A percentile compares a stretch with the other conserved stretches of the same genome.
Evolutionary conservation across 2,329 filamentous ascomycete genomes (phyloP).

Genomic region (Diaporthe australafricana): DNA sequence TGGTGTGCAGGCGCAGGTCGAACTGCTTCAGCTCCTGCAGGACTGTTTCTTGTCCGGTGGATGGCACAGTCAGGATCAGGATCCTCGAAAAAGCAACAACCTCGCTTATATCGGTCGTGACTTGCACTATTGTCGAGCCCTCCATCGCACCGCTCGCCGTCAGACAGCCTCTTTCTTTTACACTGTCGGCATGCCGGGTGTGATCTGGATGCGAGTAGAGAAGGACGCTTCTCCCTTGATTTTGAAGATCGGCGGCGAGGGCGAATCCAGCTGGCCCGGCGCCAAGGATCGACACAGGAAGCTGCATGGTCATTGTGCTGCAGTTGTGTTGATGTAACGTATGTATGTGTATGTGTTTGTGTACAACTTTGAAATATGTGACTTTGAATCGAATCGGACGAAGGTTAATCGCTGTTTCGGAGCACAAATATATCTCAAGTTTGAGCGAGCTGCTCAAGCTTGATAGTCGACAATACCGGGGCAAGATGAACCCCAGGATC

Average conservation of each 20-base stretch:
- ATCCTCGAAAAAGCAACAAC: conserved; percentile 40
- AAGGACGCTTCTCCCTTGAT: conserved; percentile 37
- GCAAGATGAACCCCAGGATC: conserved; percentile 16
- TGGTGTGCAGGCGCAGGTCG: conserved; percentile 37
- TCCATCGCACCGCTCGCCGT: conserved; percentile 35
- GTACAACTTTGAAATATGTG: not conserved
- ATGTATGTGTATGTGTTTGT: not conserved
- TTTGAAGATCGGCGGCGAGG: conserved; percentile 39
- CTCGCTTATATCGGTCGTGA: conserved; percentile 40
- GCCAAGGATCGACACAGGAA: conserved; percentile 38
- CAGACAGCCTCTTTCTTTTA: conserved; percentile 36
- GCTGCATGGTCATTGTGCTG: conserved; percentile 21
- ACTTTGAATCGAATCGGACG: not conserved
- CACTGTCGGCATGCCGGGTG: conserved; percentile 28
- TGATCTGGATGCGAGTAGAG: conserved; percentile 41
- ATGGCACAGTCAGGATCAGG: conserved; percentile 42
- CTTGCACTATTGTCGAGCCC: conserved; percentile 25
- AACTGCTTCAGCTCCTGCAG: conserved; percentile 34
- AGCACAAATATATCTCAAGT: not conserved
- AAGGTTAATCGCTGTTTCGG: not conserved
- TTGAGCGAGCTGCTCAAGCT: not conserved
- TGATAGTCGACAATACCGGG: not conserved
- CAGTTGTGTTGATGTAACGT: not conserved
- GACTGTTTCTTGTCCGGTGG: conserved; percentile 39
- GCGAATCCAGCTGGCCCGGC: conserved; percentile 40